Conservation (phyloP, 139 green algal genomes). For the Marvania coccoides region DNA sequence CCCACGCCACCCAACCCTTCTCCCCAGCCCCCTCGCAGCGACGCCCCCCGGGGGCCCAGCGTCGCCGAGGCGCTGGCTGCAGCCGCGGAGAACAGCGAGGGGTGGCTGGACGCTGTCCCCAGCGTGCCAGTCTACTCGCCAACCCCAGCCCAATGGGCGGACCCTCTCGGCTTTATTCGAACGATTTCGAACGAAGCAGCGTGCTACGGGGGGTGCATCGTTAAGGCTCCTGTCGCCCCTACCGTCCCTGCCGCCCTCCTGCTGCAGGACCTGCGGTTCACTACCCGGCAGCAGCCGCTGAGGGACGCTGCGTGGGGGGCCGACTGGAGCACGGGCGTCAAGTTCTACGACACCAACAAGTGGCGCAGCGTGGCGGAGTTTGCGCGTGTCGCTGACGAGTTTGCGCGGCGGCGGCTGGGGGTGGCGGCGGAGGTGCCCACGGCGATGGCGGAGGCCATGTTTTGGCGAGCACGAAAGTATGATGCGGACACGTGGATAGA, state of each 20-base stretch:
- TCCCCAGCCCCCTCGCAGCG: no score
- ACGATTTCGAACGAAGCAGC: constrained; percentile 31
- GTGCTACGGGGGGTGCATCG: constrained; percentile 29
- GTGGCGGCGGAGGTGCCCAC: neutral
- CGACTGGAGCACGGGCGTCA: neutral
- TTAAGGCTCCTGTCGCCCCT: constrained; percentile 22
- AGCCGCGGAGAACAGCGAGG: neutral
- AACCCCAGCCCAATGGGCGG: constrained; percentile 31
- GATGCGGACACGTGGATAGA: constrained; percentile 16
- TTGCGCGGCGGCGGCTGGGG: constrained; percentile 3
- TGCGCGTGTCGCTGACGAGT: constrained; percentile 29
- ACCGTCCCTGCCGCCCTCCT: constrained; percentile 13
- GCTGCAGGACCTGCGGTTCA: constrained; percentile 10
- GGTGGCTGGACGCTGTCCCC: constrained; percentile 18
- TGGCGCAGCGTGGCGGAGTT: constrained; percentile 31
- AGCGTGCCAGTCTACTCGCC: constrained; percentile 33
- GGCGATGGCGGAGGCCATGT: neutral
- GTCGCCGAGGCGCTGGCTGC: neutral
- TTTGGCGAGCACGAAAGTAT: constrained; percentile 10
- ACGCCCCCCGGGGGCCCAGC: no score
- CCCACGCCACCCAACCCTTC: no score
- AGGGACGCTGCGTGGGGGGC: neutral
- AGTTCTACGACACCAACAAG: neutral
- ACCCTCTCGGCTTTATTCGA: constrained; percentile 46
- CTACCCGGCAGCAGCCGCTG: constrained; percentile 18